phyloP scores from a whole-genome alignment of 2,329 filamentous ascomycete genomes.

The Phialemonium atrogriseum region DNA sequence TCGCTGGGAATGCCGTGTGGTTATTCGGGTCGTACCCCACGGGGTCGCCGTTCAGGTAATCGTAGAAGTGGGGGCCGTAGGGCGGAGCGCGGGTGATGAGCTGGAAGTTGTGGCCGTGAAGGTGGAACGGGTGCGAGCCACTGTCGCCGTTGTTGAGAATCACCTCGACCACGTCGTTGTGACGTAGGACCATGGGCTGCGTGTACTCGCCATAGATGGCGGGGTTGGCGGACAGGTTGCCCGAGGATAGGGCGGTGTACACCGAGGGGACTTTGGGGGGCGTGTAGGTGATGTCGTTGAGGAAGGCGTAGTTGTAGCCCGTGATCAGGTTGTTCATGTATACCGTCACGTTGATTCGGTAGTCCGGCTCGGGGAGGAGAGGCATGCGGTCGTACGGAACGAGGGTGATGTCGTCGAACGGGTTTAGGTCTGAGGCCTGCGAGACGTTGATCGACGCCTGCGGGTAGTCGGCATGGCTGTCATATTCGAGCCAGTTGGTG shows the following conservation, averaged over 20 bases:
- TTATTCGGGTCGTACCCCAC: slow-evolving; percentile 29
- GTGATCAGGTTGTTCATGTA: slow-evolving; percentile 48
- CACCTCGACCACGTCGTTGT: slow-evolving; percentile 46
- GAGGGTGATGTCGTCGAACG: slow-evolving; percentile 63
- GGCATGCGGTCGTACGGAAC: slow-evolving; percentile 49
- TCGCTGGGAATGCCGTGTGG: slow-evolving; percentile 23
- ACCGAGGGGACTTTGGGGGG: slow-evolving; percentile 58
- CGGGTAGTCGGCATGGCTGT: slow-evolving; percentile 34
- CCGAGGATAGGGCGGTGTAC: slow-evolving; percentile 55
- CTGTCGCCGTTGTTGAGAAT: slow-evolving; percentile 51
- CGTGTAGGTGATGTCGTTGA: slow-evolving; percentile 58
- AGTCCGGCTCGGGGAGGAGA: slow-evolving; percentile 18
- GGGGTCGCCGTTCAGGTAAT: slow-evolving; percentile 8
- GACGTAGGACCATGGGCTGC: slow-evolving; percentile 43
- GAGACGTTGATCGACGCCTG: slow-evolving; percentile 47
- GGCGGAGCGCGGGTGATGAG: slow-evolving; percentile 22
- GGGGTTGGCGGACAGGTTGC: slow-evolving; percentile 34
- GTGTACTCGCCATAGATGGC: slow-evolving; percentile 42
- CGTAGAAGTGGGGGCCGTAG: not conserved
- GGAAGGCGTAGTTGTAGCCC: slow-evolving; percentile 47
- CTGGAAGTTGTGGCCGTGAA: slow-evolving; percentile 56
- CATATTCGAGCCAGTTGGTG: slow-evolving; percentile 54
- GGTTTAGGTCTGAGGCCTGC: slow-evolving; percentile 30
- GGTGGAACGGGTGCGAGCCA: slow-evolving; percentile 54
- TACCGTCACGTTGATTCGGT: not conserved